Conservation (phyloP, 2,329 filamentous ascomycete genomes). For the Penicillium freii region DNA sequence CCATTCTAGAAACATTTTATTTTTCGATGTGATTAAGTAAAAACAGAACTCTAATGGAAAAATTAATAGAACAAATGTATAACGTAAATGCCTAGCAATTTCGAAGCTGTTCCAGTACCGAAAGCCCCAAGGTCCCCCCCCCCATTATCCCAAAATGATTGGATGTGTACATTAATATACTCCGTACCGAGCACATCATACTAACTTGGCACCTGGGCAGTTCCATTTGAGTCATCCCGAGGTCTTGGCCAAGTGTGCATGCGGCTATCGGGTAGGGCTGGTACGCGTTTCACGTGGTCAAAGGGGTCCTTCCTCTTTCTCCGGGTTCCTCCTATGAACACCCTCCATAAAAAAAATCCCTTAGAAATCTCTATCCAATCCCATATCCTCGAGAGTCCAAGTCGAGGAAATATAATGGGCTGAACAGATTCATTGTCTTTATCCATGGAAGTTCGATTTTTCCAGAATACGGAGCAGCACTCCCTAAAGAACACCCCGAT, state of each 20-base stretch:
- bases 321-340: not conserved
- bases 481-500: not conserved
- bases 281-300: not conserved
- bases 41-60: no score
- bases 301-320: not conserved
- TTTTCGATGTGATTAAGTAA: no score
- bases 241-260: not conserved
- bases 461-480: not conserved
- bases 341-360: not conserved
- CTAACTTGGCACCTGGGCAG: not conserved
- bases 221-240: not conserved
- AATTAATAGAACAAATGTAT: no score
- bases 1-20: not conserved
- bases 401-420: constrained; percentile 2
- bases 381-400: not conserved
- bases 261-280: constrained; percentile 21
- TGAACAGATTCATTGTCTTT: not conserved
- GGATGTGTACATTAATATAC: not conserved
- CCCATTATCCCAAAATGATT: not conserved
- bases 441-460: not conserved
- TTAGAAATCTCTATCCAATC: not conserved
- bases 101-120: not conserved
- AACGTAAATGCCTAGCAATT: not conserved
- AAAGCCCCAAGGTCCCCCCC: not conserved
- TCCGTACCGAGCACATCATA: not conserved